Evolutionary conservation across 495 filamentous ascomycete species (phyloP).

Genomic region (Physcia stellaris): DNA sequence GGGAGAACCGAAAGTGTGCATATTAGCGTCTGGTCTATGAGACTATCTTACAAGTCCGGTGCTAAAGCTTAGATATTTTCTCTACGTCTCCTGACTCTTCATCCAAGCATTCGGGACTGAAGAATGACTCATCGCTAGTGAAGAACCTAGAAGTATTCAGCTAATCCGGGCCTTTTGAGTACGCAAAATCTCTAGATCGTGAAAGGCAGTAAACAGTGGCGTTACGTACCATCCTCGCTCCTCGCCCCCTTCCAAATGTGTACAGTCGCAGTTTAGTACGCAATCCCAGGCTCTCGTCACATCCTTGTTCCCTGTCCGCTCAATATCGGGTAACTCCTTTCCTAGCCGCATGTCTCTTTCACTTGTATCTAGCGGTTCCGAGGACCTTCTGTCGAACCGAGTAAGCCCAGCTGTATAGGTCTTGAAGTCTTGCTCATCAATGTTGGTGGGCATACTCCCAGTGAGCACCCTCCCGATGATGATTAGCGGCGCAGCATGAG

Average conservation of each 20-base stretch:
- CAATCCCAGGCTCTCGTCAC: constrained; percentile 74
- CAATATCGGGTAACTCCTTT: constrained; percentile 27
- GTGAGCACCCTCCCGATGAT: constrained; percentile 71
- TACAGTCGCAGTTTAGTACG: constrained; percentile 67
- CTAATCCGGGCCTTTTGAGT: too few relatives aligned
- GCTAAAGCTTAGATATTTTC: too few relatives aligned
- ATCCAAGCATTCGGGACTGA: too few relatives aligned
- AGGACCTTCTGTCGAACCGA: constrained; percentile 38
- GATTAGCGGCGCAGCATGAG: constrained; percentile 85
- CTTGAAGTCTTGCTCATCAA: constrained; percentile 60
- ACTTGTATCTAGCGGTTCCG: constrained; percentile 4
- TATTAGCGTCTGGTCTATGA: too few relatives aligned
- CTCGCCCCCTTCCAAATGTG: constrained; percentile 61
- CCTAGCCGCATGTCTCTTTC: constrained; percentile 20
- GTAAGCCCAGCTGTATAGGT: constrained; percentile 78
- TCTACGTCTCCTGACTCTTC: too few relatives aligned
- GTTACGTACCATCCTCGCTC: constrained; percentile 76
- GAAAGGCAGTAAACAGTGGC: constrained; percentile 10
- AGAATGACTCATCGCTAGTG: constrained; percentile 61
- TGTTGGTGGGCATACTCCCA: constrained; percentile 54
- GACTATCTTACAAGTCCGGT: too few relatives aligned
- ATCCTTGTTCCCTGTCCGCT: constrained; percentile 51
- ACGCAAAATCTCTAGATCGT: too few relatives aligned
- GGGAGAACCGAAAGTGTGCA: too few relatives aligned
- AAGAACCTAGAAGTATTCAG: constrained; percentile 48